Base-by-base conservation (phyloP, 257 asterid genomes). In the Nicotiana tomentosiformis region DNA sequence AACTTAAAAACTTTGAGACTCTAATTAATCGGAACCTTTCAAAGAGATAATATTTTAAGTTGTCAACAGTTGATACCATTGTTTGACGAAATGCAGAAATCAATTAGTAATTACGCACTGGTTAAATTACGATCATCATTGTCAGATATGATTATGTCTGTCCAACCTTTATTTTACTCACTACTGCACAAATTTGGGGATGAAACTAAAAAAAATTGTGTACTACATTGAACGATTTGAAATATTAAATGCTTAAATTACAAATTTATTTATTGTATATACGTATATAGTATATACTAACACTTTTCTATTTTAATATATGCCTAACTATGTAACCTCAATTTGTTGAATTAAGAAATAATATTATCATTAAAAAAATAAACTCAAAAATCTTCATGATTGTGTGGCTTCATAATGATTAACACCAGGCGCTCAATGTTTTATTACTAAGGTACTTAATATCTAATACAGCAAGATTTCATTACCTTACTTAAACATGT, bases 111-210 rank as follows among this genome's bases (percentile, higher is more conserved):
- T 72, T 4, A 23, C 2, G 14, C 20, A 7, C 1, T 6, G 39
- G 39, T 74, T 74, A 49, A 49, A 12, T 30, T 49, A 46, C 62
- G 49, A 74, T 9, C 14, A 49, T 49, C 37, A 74, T 14, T 74
- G 62, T 26, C 80, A 49, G 62, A 74, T 74, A 49, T 74, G 80
- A 74, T 49, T 74, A 74, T 74, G 62, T 74, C 80, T 49, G 80
- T 23, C 18, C 80, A 26, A 6, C 58, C 58, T 53, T 11, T 53
- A 53, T 53, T 53, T 53, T 53, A 53, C 58, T 53, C 18, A 12
- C 58, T 11, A 14, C 80, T 49, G 80, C 62, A 49, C 20, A 74
- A 26, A 72, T 74, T 74, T 23, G 35, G 78, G 78, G 23, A 72
- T 12, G 61, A 72, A 5, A 46, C 18, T 3, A 72, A 8, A 20